A percentile compares a stretch with the other conserved stretches of the same genome.
phyloP scores from a whole-genome alignment of 768 basidiomycete species.

The Tephrocybe sp. region DNA sequence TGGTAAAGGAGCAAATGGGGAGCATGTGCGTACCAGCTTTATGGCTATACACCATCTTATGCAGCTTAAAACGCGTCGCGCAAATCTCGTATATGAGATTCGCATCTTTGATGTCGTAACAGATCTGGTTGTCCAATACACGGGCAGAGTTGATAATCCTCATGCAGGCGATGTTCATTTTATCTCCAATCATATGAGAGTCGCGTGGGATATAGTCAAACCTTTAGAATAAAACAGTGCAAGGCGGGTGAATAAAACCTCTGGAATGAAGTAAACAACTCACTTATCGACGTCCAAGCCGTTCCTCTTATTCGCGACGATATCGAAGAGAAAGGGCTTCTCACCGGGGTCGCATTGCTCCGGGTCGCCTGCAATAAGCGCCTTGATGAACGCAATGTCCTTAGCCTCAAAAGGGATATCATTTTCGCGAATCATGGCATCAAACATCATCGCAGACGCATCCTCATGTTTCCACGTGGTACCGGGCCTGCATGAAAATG shows the following conservation, averaged over 20 bases:
- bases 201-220: constrained; percentile 84
- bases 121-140: constrained; percentile 72
- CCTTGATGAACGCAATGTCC: constrained; percentile 67
- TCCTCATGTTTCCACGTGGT: constrained; percentile 72
- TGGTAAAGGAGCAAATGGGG: neutral
- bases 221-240: constrained; percentile 32
- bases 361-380: constrained; percentile 68
- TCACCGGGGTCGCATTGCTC: constrained; percentile 44
- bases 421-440: constrained; percentile 59
- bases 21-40: constrained; percentile 52
- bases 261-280: constrained; percentile 12
- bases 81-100: constrained; percentile 75
- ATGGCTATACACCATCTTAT: constrained; percentile 81
- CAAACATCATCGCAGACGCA: constrained; percentile 82
- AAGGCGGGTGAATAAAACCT: neutral
- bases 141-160: constrained; percentile 75
- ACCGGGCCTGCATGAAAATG: constrained; percentile 33
- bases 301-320: constrained; percentile 78
- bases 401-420: constrained; percentile 42
- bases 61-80: constrained; percentile 72
- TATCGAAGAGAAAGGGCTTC: constrained; percentile 78
- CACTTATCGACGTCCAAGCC: constrained; percentile 89
- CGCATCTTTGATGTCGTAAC: constrained; percentile 80
- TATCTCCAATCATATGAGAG: constrained; percentile 66
- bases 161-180: constrained; percentile 46